Evolutionary conservation across 345 rosid species (phyloP).

Genomic region (Eucalyptus cloeziana): DNA sequence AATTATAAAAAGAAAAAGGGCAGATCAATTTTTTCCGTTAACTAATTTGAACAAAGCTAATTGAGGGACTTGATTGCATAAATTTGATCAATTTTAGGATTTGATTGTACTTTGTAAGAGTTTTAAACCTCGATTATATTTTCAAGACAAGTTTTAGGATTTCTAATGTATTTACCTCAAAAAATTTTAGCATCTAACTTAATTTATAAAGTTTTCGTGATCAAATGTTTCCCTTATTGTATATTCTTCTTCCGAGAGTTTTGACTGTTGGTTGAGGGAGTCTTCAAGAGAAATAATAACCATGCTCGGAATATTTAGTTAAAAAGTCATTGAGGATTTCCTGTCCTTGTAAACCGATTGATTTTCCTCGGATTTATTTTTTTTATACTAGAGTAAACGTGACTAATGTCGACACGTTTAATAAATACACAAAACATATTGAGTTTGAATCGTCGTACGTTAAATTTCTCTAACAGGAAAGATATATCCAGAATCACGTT

Average conservation of each 20-base stretch:
- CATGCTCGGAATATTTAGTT: not conserved
- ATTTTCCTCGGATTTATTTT: not conserved
- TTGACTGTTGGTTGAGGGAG: not conserved
- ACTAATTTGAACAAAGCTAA: not conserved
- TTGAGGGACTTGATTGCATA: not conserved
- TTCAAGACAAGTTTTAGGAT: not conserved
- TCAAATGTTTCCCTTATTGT: not conserved
- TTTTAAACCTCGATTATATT: not conserved
- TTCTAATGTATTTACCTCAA: accelerated
- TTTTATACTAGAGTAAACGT: not conserved
- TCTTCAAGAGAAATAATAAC: not conserved
- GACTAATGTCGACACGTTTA: not conserved
- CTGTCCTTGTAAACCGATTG: not conserved
- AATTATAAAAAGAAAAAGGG: not conserved
- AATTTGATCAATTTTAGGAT: not conserved
- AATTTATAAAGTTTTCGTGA: not conserved
- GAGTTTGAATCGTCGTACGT: accelerated
- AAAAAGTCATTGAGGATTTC: not conserved
- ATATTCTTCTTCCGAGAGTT: not conserved
- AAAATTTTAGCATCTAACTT: accelerated
- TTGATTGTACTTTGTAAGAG: no score
- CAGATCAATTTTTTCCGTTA: not conserved
- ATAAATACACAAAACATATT: not conserved
- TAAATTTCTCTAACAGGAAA: not conserved
- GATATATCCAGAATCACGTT: not conserved